These are phyloP conservation scores for Myrmaecium sp. DNA, from an alignment of 2,329 filamentous ascomycete genomes.

Conservation along the genomic window DNA sequence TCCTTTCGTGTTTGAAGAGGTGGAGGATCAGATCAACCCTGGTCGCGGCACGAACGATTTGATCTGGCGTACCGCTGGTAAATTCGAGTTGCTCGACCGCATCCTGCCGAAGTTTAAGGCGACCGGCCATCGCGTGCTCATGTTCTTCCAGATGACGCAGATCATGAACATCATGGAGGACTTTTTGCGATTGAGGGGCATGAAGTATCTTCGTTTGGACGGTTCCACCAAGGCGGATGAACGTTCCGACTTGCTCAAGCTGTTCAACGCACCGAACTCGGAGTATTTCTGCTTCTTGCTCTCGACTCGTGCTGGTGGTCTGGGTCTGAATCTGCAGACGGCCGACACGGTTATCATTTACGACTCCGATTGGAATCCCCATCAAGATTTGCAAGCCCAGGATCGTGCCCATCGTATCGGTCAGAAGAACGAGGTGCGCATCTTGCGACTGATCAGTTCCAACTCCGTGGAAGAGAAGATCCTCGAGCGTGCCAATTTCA, in stretches of 20 bases:
- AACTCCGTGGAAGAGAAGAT: conserved; percentile 99
- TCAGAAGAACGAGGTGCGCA: conserved; percentile 98
- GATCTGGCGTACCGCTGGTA: conserved; percentile 88
- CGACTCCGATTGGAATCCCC: conserved; percentile 98
- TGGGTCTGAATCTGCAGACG: conserved; percentile 92
- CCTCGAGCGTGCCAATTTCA: conserved; percentile 87
- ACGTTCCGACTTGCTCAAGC: conserved; percentile 71
- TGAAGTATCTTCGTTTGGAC: conserved; percentile 82
- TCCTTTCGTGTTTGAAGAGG: conserved; percentile 94
- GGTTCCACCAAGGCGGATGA: conserved; percentile 97
- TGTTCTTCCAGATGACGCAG: conserved; percentile 99
- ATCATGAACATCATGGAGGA: conserved; percentile 99
- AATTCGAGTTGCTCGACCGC: conserved; percentile 89
- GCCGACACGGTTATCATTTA: conserved; percentile 99
- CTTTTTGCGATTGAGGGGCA: conserved; percentile 67
- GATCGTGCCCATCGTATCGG: conserved; percentile 99
- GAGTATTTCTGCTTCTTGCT: conserved; percentile 96
- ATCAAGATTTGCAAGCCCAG: conserved; percentile 96
- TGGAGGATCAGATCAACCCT: conserved; percentile 97
- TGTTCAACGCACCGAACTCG: conserved; percentile 81
- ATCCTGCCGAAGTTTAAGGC: conserved; percentile 84
- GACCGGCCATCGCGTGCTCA: conserved; percentile 85
- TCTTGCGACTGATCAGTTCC: conserved; percentile 84
- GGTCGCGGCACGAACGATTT: conserved; percentile 75
- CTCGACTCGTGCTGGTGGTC: conserved; percentile 95